A percentile compares a stretch with the other conserved stretches of the same genome.
These are phyloP conservation scores for Podospora conica DNA, from an alignment of 495 filamentous ascomycete genomes.

Conservation along the genomic window DNA sequence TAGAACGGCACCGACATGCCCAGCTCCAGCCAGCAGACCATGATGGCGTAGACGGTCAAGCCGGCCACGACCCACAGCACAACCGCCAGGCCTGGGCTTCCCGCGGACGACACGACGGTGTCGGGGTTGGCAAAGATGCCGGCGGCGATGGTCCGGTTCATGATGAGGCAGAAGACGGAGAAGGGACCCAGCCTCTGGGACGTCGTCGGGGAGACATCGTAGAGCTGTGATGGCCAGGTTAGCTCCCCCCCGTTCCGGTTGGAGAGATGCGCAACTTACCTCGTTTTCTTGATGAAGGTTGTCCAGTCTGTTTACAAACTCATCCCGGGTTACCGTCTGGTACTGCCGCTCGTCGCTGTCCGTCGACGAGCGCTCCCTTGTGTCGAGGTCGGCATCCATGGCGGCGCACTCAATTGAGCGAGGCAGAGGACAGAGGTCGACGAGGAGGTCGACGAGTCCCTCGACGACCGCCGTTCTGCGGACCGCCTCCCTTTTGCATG, in stretches of 20 bases:
- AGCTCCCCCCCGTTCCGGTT: neutral
- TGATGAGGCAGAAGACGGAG: conserved; percentile 4
- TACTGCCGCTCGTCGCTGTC: neutral
- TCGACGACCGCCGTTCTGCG: no score
- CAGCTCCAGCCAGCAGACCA: conserved; percentile 8
- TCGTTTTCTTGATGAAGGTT: neutral
- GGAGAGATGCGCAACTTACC: neutral
- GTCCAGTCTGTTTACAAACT: neutral
- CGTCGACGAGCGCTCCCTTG: neutral
- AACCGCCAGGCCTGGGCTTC: neutral
- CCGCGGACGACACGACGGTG: neutral
- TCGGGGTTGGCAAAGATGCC: conserved; percentile 9
- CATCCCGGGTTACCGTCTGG: neutral
- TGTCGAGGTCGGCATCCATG: neutral
- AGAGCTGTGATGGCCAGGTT: neutral
- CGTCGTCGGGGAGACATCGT: neutral
- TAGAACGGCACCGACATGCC: conserved; percentile 2
- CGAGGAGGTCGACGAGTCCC: no score
- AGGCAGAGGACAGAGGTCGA: neutral
- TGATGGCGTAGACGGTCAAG: conserved; percentile 1
- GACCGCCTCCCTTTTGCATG: no score
- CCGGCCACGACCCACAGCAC: conserved; percentile 6
- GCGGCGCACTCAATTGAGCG: neutral
- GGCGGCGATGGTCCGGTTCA: conserved; percentile 9
- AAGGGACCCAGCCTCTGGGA: neutral